Conservation (phyloP, 1,139 yeast genomes). For the Diutina pseudorugosa region DNA sequence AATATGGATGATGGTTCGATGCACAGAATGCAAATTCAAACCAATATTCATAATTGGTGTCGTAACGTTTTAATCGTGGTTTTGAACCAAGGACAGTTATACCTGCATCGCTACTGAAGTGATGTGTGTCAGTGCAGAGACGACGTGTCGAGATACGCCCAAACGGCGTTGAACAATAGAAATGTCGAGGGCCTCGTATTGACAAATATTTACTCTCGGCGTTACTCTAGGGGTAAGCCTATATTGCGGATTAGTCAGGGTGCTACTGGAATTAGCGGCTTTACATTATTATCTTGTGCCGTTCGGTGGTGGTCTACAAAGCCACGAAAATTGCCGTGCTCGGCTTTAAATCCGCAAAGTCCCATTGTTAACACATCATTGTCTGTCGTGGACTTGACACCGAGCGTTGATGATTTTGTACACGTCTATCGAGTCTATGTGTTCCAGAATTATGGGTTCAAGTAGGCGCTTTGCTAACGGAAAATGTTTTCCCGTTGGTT, state of each 20-base stretch:
- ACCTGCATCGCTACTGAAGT: background rate
- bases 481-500: too few species aligned
- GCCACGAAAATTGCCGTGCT: background rate
- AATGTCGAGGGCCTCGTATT: too few species aligned
- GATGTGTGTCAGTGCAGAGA: background rate
- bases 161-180: too few species aligned
- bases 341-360: background rate
- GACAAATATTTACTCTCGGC: too few species aligned
- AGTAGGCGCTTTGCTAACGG: too few species aligned
- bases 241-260: too few species aligned
- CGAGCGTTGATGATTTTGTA: background rate
- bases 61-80: background rate
- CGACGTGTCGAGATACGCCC: background rate
- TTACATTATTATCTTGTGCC: too few species aligned
- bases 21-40: background rate
- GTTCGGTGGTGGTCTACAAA: background rate
- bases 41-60: background rate
- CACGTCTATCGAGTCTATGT: background rate
- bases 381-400: background rate
- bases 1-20: background rate
- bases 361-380: background rate
- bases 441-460: too few species aligned
- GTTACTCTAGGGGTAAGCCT: too few species aligned
- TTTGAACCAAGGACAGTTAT: background rate
- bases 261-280: too few species aligned